Percentiles rank a stretch among this genome's conserved stretches.
phyloP scores from a whole-genome alignment of 2,329 filamentous ascomycete genomes.

The Venturia oleaginea region DNA sequence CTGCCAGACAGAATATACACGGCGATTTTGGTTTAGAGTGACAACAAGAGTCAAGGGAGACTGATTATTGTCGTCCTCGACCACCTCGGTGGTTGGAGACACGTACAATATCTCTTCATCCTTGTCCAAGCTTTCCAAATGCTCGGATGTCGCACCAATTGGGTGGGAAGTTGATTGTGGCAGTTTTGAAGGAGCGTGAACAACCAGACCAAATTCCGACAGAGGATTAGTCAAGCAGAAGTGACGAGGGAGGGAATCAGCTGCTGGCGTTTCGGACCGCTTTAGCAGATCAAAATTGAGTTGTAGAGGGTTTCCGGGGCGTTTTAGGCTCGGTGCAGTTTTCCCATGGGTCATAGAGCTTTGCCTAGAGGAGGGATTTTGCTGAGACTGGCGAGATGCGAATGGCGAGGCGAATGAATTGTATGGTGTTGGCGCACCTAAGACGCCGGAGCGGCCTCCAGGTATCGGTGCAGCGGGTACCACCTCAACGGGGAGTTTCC shows the following conservation, averaged over 20 bases:
- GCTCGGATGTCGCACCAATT: conserved; percentile 20
- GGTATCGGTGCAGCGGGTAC: conserved; percentile 28
- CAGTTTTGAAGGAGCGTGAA: conserved; percentile 28
- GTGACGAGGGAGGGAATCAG: conserved; percentile 58
- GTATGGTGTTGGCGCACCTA: conserved; percentile 48
- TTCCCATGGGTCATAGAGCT: conserved; percentile 16
- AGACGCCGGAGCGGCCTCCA: neutral
- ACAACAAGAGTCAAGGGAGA: conserved; percentile 60
- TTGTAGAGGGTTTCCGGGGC: neutral
- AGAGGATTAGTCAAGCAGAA: conserved; percentile 81
- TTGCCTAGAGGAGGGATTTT: conserved; percentile 17
- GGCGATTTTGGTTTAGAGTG: conserved; percentile 68
- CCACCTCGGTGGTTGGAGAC: conserved; percentile 53
- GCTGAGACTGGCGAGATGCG: conserved; percentile 27
- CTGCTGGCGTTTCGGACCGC: conserved; percentile 11
- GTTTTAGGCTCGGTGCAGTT: conserved; percentile 15
- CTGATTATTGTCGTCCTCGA: conserved; percentile 35
- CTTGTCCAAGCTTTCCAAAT: conserved; percentile 46
- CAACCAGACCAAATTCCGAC: conserved; percentile 74
- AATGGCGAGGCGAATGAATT: conserved; percentile 77
- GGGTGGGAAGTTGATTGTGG: conserved; percentile 12
- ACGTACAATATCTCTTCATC: conserved; percentile 80
- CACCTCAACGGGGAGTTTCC: conserved; percentile 54
- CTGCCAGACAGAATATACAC: conserved; percentile 77
- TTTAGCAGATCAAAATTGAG: conserved; percentile 12